Evolutionary conservation across 495 filamentous ascomycete species (phyloP), one percentile per base, ranked within the genome.

Genomic region (Daldinia childiae): DNA sequence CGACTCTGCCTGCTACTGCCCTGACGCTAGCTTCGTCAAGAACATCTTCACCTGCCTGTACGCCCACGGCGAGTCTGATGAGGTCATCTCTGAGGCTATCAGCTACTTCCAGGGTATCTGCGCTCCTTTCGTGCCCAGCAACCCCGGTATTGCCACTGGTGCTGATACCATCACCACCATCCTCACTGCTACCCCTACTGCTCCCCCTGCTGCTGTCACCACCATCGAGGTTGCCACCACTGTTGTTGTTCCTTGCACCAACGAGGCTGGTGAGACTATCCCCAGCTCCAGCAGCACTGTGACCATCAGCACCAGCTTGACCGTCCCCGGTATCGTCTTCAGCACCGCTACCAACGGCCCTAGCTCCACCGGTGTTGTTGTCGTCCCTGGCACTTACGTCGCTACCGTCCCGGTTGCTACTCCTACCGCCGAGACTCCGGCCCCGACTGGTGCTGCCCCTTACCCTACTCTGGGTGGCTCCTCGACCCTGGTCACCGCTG

Each of bases 31-130:
- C 58, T 94, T 97, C 82, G 92, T 92, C 76, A 85, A 87, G 76
- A 91, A 91, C 78, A 89, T 97, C 76, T 92, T 91, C 75, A 85
- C 87, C 62, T 98, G 95, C 82, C 84, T 98, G 68, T 87, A 89
- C 71, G 85, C 93, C 67, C 91, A 93, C 86, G 90, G 91, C 66
- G 82, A 85, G 67, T 86, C 87, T 54, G 81, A 90, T 57, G 76
- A 79, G n/a, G 87, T 93, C 77, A 83, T 94, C 72, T 83, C 88
- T 58, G 80, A 87, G 64, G 93, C 92, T 60, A 84, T 95, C 59
- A 87, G 88, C 72, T 97, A 92, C 88, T 91, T 98, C 84, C 89
- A 92, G 74, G 95, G 95, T 78, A 91, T 98, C 81, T 98, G 95
- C 83, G 93, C 92, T 38, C 79, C 86, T 34, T 90, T 89, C 79